These are phyloP conservation scores for Dactylis glomerata DNA, from an alignment of 176 grass and related monocot genomes.

Conservation along the genomic window DNA sequence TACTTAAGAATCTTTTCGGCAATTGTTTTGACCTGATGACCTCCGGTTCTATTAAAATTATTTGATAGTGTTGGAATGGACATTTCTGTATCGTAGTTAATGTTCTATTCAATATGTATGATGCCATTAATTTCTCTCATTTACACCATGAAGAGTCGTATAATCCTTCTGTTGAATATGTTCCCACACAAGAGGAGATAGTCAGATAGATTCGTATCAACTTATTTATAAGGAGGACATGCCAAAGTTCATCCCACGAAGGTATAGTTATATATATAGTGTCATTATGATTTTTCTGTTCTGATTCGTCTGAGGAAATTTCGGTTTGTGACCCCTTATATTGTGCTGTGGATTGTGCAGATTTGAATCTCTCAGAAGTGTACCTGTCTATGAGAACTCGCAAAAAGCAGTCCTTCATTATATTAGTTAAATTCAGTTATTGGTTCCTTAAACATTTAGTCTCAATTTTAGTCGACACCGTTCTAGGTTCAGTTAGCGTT, in stretches of 20 bases:
- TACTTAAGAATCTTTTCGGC: neutral
- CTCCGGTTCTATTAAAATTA: neutral
- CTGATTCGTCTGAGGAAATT: neutral
- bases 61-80: neutral
- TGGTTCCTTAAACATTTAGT: too few relatives aligned
- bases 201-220: conserved; percentile 90
- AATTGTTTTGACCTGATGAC: neutral
- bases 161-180: conserved; percentile 91
- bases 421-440: too few relatives aligned
- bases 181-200: conserved; percentile 99
- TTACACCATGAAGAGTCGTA: conserved; percentile 97
- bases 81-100: neutral
- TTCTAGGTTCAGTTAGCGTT: too few relatives aligned
- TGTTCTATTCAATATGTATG: conserved; percentile 21
- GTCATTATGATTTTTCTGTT: conserved; percentile 18
- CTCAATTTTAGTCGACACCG: too few relatives aligned
- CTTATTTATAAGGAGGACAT: conserved; percentile 95
- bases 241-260: conserved; percentile 88
- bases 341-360: conserved; percentile 36
- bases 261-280: conserved; percentile 37
- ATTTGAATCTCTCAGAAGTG: conserved; percentile 77
- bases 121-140: conserved; percentile 28
- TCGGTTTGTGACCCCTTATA: neutral
- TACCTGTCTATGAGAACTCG: conserved; percentile 93
- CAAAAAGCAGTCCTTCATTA: too few relatives aligned